Conservation (phyloP, 441 rosid species). For the Theobroma grandiflorum region DNA sequence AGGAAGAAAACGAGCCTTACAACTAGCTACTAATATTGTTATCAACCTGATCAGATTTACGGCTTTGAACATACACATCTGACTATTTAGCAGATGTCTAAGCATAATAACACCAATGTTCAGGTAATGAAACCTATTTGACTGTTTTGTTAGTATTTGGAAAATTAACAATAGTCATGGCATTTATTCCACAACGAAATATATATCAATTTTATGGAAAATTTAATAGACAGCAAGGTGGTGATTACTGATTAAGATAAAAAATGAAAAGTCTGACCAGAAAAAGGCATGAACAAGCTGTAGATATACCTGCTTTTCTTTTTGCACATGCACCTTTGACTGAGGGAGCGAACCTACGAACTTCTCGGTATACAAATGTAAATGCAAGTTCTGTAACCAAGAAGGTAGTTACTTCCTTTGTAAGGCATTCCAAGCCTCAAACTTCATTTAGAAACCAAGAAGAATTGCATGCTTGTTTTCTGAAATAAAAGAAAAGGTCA, state of each 20-base stretch:
- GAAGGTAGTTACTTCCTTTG: constrained; percentile 14
- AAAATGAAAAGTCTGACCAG: not conserved
- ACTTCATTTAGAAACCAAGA: constrained; percentile 15
- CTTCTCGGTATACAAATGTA: constrained; percentile 92
- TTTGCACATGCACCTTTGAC: constrained; percentile 51
- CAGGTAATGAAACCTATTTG: not conserved
- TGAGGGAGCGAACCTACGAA: constrained; percentile 39
- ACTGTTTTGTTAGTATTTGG: not conserved
- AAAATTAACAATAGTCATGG: not conserved
- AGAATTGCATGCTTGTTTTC: not conserved
- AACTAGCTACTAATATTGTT: not conserved
- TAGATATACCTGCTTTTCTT: constrained; percentile 79
- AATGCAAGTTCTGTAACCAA: constrained; percentile 69
- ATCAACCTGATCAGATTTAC: not conserved
- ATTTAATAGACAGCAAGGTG: not conserved
- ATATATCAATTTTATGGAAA: constrained; percentile 8
- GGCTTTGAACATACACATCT: not conserved
- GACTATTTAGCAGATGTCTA: not conserved
- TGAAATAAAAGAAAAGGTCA: not conserved
- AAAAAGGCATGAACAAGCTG: not conserved
- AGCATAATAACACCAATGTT: not conserved
- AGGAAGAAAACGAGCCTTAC: not conserved
- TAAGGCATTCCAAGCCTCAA: constrained; percentile 12
- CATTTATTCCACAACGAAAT: not conserved
- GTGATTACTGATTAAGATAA: not conserved